These are phyloP conservation scores for Diophrys appendiculata DNA, from an alignment of 73 alveolate species.

Conservation along the genomic window DNA sequence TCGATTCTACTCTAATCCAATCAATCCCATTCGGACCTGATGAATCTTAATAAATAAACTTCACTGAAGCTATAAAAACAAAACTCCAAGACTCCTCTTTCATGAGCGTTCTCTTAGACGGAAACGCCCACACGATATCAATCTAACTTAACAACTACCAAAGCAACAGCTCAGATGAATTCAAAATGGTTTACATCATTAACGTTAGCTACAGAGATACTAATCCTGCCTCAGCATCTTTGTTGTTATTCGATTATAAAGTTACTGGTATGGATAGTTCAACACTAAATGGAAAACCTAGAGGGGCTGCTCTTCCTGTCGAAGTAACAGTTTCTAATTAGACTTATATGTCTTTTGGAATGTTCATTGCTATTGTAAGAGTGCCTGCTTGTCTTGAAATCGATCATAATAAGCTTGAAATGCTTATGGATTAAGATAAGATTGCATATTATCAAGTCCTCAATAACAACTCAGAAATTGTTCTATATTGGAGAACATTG, in stretches of 20 bases:
- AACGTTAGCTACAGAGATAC: slow-evolving; percentile 21
- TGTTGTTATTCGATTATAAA: slow-evolving; percentile 2
- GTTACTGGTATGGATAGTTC: too few species aligned
- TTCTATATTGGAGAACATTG: slow-evolving; percentile 46
- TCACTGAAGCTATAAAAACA: not conserved
- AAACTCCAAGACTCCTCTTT: not conserved
- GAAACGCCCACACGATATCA: not conserved
- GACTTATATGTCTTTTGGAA: slow-evolving; percentile 38
- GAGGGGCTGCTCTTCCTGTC: not conserved
- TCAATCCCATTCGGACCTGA: slow-evolving; percentile 9
- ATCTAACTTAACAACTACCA: slow-evolving; percentile 1
- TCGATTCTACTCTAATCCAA: slow-evolving; percentile 3
- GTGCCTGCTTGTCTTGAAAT: slow-evolving; percentile 41
- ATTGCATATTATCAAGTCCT: slow-evolving; percentile 35
- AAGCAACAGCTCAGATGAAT: not conserved
- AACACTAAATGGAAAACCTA: too few species aligned
- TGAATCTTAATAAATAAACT: not conserved
- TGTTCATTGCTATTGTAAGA: slow-evolving; percentile 51
- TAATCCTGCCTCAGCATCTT: slow-evolving; percentile 21
- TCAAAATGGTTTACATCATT: not conserved
- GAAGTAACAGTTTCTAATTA: slow-evolving; percentile 2
- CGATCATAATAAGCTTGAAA: slow-evolving; percentile 32
- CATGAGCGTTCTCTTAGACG: not conserved
- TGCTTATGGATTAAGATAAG: slow-evolving; percentile 15
- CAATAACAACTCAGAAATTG: slow-evolving; percentile 32